Conservation (phyloP, 108 stramenopile species). For the Phaeodactylum tricornutum region DNA sequence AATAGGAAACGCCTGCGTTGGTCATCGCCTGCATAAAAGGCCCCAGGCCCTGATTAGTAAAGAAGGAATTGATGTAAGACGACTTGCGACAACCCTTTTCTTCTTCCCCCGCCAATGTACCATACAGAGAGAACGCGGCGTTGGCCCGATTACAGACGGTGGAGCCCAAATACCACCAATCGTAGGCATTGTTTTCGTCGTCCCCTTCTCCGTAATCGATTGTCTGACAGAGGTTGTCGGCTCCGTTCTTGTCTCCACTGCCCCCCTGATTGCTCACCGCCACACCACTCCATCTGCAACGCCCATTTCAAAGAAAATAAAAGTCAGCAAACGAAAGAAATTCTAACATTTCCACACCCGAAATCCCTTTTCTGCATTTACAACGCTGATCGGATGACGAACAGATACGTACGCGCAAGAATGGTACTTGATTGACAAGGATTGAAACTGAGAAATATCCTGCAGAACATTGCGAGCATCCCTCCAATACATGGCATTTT, state of each 20-base stretch:
- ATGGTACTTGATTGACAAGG: conserved; percentile 9
- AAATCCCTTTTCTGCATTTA: no score
- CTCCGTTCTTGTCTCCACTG: no score
- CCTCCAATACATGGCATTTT: conserved; percentile 15
- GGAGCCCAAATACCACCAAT: conserved; percentile 19
- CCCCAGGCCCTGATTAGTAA: conserved; percentile 22
- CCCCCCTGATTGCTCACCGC: no score
- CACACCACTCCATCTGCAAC: no score
- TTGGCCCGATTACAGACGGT: conserved; percentile 25
- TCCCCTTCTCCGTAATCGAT: conserved; percentile 1
- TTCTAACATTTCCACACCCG: no score
- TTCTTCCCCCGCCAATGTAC: conserved; percentile 7
- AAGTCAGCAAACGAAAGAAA: no score
- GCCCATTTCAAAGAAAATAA: no score
- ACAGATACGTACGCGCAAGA: conserved; percentile 14
- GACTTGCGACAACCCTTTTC: conserved; percentile 4
- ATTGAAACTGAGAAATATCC: conserved; percentile 7
- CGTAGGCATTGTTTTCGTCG: conserved; percentile 9
- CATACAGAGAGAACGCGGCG: conserved; percentile 22
- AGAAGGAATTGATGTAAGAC: conserved; percentile 33
- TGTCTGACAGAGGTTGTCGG: no score
- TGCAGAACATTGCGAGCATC: conserved; percentile 12
- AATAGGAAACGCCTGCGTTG: no score
- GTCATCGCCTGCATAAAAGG: conserved; percentile 1
- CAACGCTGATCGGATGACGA: no score